Evolutionary conservation across 495 filamentous ascomycete species (phyloP), one percentile per base, ranked within the genome.

Genomic region (Xylaria bambusicola): DNA sequence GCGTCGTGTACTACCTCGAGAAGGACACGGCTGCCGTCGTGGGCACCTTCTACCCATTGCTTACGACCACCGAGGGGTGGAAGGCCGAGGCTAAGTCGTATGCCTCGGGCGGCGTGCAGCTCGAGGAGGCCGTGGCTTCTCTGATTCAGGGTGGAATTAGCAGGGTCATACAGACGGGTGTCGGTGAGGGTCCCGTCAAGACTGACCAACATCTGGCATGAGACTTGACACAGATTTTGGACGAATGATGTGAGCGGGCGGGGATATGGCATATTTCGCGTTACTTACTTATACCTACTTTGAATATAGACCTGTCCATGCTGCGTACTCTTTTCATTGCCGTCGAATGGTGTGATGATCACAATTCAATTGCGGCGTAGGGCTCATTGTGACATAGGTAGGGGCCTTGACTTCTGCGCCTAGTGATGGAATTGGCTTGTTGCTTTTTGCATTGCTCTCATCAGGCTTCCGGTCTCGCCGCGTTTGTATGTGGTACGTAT

Each of bases 1-100:
- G 90, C 29, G 94, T 99, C 27, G 86, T 99, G 42, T 99, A 98
- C 74, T 97, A 92, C 62, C 82, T 89, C 29, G 89, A 91, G 73
- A 78, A 90, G 80, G 83, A 93, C 65, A 83, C 86, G 48, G 81
- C 76, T 23, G 70, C 81, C 5, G 88, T 98, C 18, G 78, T 88
- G 0, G 92, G 90, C 4, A 82, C 83, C 1, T 87, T 97, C 71
- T 86, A 85, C 71, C 64, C 62, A 27, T 62, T 79, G 7, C 67
- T 88, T 17, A 74, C 75, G 3, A 73, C 68, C 18, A 72, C 88
- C 1, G 77, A 82, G 44, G 87, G 86, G n/a, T 90, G 87, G 86
- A 83, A 85, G 59, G 69, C 68, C 13, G 58, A 82, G 33, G 70
- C 64, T 7, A 74, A 81, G 64, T 56, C 80, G 51, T 76, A 75